Evolutionary conservation across 345 rosid species (phyloP).

Genomic region (Capsella bursapastoris): DNA sequence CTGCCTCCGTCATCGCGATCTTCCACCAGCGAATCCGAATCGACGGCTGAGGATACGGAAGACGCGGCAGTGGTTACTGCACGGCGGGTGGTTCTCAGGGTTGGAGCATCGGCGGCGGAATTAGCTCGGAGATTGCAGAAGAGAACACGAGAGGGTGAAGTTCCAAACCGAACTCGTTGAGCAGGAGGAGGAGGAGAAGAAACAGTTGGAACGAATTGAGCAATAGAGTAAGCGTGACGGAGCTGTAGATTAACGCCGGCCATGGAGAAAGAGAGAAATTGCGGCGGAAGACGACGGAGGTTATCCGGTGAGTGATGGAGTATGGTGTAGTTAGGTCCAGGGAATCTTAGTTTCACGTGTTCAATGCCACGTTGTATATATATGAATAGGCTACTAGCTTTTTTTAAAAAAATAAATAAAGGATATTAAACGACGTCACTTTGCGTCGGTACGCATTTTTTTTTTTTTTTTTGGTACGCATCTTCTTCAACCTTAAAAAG

Average conservation of each 20-base stretch:
- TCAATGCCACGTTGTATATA: slow-evolving; percentile 25
- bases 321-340: slow-evolving; percentile 22
- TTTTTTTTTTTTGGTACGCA: neutral
- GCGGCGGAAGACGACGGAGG: slow-evolving; percentile 43
- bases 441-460: neutral
- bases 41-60: slow-evolving; percentile 35
- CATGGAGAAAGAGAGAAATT: slow-evolving; percentile 25
- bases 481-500: slow-evolving; percentile 5
- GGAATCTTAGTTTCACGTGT: slow-evolving; percentile 30
- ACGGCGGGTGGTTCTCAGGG: slow-evolving; percentile 31
- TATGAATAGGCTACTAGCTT: neutral
- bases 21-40: slow-evolving; percentile 41
- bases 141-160: slow-evolving; percentile 33
- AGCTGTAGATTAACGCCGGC: slow-evolving; percentile 44
- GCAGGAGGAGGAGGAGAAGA: slow-evolving; percentile 35
- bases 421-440: slow-evolving; percentile 11
- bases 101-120: slow-evolving; percentile 16
- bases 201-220: slow-evolving; percentile 31
- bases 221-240: slow-evolving; percentile 29
- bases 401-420: neutral
- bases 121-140: slow-evolving; percentile 40
- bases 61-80: neutral
- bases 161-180: slow-evolving; percentile 25
- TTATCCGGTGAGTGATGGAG: slow-evolving; percentile 39
- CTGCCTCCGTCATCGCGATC: slow-evolving; percentile 41